These are phyloP conservation scores for Pestalotiopsis sp. DNA, from an alignment of 2,329 filamentous ascomycete species.

Conservation along the genomic window DNA sequence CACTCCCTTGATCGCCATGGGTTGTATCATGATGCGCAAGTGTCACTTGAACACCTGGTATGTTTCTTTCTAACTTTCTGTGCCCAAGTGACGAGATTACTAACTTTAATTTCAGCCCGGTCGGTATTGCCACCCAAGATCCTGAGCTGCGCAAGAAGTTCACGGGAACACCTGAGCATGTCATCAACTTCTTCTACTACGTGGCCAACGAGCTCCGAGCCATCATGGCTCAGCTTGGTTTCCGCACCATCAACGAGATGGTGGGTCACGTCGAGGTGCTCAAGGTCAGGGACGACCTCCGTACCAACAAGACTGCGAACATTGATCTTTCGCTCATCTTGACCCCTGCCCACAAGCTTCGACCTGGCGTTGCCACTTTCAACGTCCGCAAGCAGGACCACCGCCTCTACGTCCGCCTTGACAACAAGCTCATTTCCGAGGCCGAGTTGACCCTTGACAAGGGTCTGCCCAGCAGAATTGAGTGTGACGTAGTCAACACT, in stretches of 20 bases:
- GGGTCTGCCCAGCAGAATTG: conserved; percentile 87
- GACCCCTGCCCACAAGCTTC: conserved; percentile 93
- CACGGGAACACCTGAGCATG: conserved; percentile 87
- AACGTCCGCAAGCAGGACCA: conserved; percentile 98
- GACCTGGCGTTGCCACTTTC: conserved; percentile 93
- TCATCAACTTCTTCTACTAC: conserved; percentile 99
- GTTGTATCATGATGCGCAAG: conserved; percentile 93
- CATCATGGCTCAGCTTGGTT: conserved; percentile 94
- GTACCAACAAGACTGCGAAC: conserved; percentile 87
- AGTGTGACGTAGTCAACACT: conserved; percentile 96
- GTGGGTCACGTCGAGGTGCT: conserved; percentile 88
- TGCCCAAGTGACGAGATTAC: conserved; percentile 7
- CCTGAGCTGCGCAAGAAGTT: conserved; percentile 95
- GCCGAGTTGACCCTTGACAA: conserved; percentile 94
- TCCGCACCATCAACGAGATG: conserved; percentile 97
- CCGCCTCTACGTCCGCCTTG: conserved; percentile 85
- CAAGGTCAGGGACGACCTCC: conserved; percentile 84
- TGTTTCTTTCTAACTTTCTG: too few relatives aligned
- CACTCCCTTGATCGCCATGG: conserved; percentile 93
- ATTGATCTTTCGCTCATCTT: conserved; percentile 92
- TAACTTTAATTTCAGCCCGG: conserved; percentile 50
- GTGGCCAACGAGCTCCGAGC: conserved; percentile 93
- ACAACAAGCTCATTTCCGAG: conserved; percentile 97
- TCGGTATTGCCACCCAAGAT: conserved; percentile 94
- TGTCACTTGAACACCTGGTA: conserved; percentile 46